phyloP scores from a whole-genome alignment of 1,284 basidiomycete genomes.

The Irpex sp. region DNA sequence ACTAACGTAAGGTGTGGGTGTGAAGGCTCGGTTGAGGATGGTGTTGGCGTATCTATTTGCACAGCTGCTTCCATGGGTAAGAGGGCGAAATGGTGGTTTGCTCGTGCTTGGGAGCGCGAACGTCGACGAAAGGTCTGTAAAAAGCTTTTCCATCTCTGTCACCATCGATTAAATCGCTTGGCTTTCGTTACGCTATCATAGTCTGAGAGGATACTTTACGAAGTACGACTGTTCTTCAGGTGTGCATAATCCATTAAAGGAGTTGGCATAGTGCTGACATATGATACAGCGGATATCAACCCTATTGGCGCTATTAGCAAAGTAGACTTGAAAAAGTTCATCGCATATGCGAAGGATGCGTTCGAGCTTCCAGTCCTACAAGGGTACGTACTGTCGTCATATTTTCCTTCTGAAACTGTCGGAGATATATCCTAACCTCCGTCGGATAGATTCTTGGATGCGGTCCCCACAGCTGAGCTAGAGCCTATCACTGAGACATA shows the following conservation, averaged over 20 bases:
- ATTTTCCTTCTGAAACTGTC: not conserved
- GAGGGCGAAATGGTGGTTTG: slow-evolving; percentile 82
- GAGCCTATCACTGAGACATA: slow-evolving; percentile 94
- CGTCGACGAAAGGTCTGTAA: slow-evolving; percentile 85
- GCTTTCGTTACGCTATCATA: slow-evolving; percentile 26
- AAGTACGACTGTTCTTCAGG: slow-evolving; percentile 95
- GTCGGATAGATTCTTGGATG: slow-evolving; percentile 75
- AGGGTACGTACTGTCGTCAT: slow-evolving; percentile 42
- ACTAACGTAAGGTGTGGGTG: not conserved
- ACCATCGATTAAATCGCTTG: not conserved
- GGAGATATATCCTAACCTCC: no score
- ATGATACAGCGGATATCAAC: slow-evolving; percentile 83
- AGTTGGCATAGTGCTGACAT: not conserved
- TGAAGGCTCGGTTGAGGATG: slow-evolving; percentile 88
- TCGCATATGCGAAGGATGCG: slow-evolving; percentile 74
- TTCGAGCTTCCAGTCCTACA: slow-evolving; percentile 86
- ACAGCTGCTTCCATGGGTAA: slow-evolving; percentile 91
- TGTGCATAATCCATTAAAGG: slow-evolving; percentile 26
- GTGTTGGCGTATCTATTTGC: slow-evolving; percentile 97
- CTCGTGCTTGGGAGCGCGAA: slow-evolving; percentile 96
- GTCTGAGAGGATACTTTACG: slow-evolving; percentile 93
- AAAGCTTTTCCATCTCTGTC: not conserved
- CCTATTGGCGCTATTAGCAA: slow-evolving; percentile 98
- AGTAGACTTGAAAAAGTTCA: slow-evolving; percentile 95
- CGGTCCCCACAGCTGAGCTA: slow-evolving; percentile 93